A percentile compares a stretch with the other conserved stretches of the same genome.
Evolutionary conservation across 2,329 filamentous ascomycete genomes (phyloP).

Genomic region (Nemania diffusa): DNA sequence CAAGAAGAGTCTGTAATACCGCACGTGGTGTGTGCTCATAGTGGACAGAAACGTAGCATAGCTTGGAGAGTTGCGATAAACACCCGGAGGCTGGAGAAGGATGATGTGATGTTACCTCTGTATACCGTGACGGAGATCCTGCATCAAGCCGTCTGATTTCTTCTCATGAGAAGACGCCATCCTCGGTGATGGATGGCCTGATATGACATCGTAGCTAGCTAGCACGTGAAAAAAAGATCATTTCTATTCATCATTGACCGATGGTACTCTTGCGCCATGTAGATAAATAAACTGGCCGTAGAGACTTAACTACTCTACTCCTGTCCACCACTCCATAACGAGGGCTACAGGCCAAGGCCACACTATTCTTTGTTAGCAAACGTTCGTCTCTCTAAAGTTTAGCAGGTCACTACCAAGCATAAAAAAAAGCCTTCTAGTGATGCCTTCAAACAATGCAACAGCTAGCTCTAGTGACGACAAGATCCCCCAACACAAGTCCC

Average conservation of each 20-base stretch:
- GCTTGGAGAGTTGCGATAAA: no score
- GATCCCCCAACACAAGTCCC: neutral
- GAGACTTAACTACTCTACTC: no score
- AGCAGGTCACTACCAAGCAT: neutral
- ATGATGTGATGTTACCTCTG: neutral
- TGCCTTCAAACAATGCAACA: neutral
- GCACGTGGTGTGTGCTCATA: no score
- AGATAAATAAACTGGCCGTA: no score
- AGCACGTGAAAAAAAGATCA: no score
- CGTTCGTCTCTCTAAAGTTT: neutral
- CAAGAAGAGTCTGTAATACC: no score
- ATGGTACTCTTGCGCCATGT: no score
- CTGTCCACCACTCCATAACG: neutral
- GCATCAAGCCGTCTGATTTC: slow-evolving; percentile 1
- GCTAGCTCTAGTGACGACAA: neutral
- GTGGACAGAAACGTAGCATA: no score
- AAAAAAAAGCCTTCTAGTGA: neutral
- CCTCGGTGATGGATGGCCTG: no score
- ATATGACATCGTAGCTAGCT: neutral
- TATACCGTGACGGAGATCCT: neutral
- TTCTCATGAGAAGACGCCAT: neutral
- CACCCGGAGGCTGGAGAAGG: neutral
- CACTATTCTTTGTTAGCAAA: neutral
- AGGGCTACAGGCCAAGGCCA: neutral
- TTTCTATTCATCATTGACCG: no score